Conservation (phyloP, 768 basidiomycete species). For the Russula abietina region DNA sequence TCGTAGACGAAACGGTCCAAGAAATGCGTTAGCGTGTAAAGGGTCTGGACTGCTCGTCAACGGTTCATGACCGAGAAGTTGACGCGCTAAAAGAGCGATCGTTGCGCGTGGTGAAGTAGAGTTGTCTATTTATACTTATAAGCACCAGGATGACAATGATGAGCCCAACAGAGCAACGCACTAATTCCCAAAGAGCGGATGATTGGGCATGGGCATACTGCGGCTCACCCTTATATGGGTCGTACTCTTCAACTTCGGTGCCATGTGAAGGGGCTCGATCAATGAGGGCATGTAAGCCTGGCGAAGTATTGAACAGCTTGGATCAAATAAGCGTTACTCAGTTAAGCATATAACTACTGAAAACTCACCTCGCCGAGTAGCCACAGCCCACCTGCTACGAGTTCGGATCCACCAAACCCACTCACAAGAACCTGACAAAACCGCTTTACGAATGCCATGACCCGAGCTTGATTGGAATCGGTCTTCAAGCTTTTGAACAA, state of each 20-base stretch:
- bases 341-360: not conserved
- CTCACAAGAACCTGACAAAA: constrained; percentile 34
- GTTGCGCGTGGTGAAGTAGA: constrained; percentile 84
- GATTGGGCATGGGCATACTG: constrained; percentile 74
- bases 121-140: constrained; percentile 47
- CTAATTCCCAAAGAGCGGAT: constrained; percentile 86
- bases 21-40: constrained; percentile 92
- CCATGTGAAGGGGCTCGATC: not conserved
- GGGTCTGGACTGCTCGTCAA: constrained; percentile 73
- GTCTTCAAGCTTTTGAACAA: constrained; percentile 55
- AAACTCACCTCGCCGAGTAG: constrained; percentile 72
- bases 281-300: constrained; percentile 43
- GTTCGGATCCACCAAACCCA: constrained; percentile 9
- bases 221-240: constrained; percentile 86
- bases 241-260: constrained; percentile 45
- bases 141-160: not conserved
- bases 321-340: not conserved
- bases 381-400: constrained; percentile 11
- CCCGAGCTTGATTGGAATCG: not conserved
- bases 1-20: constrained; percentile 96
- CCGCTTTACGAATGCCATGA: constrained; percentile 10
- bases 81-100: constrained; percentile 75
- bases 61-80: constrained; percentile 66
- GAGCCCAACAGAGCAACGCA: constrained; percentile 35
- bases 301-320: constrained; percentile 47